A percentile compares a stretch with the other conserved stretches of the same genome.
Conservation (phyloP, 257 asterid species). For the Orobanche coerulescens region DNA sequence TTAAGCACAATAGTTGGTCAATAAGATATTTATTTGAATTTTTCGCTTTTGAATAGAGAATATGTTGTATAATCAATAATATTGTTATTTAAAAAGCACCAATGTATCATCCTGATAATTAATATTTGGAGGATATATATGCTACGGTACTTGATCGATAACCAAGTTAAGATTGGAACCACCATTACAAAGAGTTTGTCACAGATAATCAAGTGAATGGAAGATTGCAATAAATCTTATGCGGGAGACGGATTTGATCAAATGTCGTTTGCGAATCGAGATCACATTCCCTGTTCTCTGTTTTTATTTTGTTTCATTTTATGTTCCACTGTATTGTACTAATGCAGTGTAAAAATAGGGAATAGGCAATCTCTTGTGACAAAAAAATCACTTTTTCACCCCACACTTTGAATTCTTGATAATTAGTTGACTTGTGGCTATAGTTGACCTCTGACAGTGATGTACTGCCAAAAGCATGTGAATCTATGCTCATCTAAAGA, state of each 20-base stretch:
- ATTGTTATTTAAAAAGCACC: too few species aligned
- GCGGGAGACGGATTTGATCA: not conserved
- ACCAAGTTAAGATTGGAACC: too few species aligned
- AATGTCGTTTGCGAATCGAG: too few species aligned
- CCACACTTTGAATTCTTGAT: not conserved
- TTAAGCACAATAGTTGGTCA: not conserved
- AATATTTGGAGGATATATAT: too few species aligned
- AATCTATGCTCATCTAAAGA: slow-evolving; percentile 20
- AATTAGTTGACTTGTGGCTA: not conserved
- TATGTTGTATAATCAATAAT: not conserved
- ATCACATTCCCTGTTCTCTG: too few species aligned
- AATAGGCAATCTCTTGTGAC: too few species aligned
- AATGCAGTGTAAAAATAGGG: too few species aligned
- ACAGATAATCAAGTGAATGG: not conserved
- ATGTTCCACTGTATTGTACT: too few species aligned
- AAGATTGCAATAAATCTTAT: not conserved
- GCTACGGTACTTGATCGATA: too few species aligned
- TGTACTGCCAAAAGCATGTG: slow-evolving; percentile 15
- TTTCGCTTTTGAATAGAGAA: not conserved
- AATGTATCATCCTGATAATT: too few species aligned
- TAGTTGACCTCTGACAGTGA: not conserved
- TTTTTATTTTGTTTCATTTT: too few species aligned
- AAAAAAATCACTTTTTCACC: not conserved
- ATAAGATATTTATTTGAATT: not conserved
- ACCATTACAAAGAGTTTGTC: too few species aligned